Base-by-base conservation (phyloP, 345 rosid species). In the Boechera retrofracta region DNA sequence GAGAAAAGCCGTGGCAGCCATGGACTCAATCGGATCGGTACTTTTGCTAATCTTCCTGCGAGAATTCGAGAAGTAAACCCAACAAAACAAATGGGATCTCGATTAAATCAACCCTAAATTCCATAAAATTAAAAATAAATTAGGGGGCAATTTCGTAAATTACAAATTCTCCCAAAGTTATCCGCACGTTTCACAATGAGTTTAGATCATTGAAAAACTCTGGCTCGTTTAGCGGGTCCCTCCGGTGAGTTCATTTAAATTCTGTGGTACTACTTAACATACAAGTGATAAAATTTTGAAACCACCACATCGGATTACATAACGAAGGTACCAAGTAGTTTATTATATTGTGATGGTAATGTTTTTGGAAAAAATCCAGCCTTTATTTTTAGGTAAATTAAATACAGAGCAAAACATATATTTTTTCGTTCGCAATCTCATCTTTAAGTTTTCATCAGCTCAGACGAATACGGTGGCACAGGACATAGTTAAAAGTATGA, bases 1-100 rank as follows among this genome's bases (percentile, higher is more conserved):
- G 47, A 94, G 80, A 33, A 94, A 69, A 63, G 85, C 85, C 0
- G 88, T 85, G 26, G 91, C 64, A 60, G 96, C 96, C 97, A 91
- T 93, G 10, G 67, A 56, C 29, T 4, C 60, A 55, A 63, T 65
- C 60, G 5, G 78, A 74, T 51, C 76, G 62, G 52, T 73, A 10
- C 39, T 26, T 66, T 2, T 29, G 41, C 54, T 48, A 48, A 47
- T 6, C 35, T 52, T 44, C 32, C 58, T 33, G 51, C 13, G 59
- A 53, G 18, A 67, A 24, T 32, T 51, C 52, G 55, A 16, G 73
- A 26, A 0, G 31, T 13, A 61, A 7, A n/a, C 62, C 4, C n/a
- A 61, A 42, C 47, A 52, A 73, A 6, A 1, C 64, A 73, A 60
- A 58, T 78, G 42, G 67, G 61, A 68, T 79, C 71, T 68, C 74